Base-by-base conservation (phyloP, 1,284 basidiomycete species). In the Pseudozyma pruni region DNA sequence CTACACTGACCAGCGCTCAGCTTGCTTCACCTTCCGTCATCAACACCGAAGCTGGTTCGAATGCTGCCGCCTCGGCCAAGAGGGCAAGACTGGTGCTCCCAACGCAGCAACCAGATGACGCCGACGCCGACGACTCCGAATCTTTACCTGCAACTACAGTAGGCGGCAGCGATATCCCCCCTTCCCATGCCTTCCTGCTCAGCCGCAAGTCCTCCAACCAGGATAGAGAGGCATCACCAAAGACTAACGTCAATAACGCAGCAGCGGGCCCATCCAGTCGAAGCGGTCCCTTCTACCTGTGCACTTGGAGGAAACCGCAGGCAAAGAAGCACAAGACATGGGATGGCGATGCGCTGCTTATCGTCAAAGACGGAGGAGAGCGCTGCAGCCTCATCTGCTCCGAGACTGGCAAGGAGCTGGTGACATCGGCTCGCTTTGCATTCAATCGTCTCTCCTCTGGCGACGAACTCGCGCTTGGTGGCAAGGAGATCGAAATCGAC, bases 291-390 rank as follows among this genome's bases (percentile, higher is more conserved):
- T 80, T 70, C 49, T 81, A 72, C 42, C 53, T 78, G 19, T 81
- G 79, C 58, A 68, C 70, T 11, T 82, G 76, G 75, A 86, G 92
- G 22, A 91, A 90, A 75, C 89, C 88, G 25, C 90, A 91, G 76
- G 85, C 85, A 20, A 89, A 87, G 82, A 94, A 93, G 84, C 88
- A 93, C 80, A 92, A 92, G 82, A 92, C 89, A 1, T 94, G 92
- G 92, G 92, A 94, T 72, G 91, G 78, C 8, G 83, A 83, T 55
- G 83, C 76, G 0, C 59, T 84, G 9, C 74, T 82, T 25, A 61
- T 78, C 32, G 58, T 79, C 31, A 66, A 78, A 29, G 47, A 55
- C 14, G 57, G 39, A 8, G 72, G 72, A 11, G 56, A 60, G 13
- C 61, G 66, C 3, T 74, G 75, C 51, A 64, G 50, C 14, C 63